Conservation (phyloP, 306 rosid species). For the Pyrus communis region DNA sequence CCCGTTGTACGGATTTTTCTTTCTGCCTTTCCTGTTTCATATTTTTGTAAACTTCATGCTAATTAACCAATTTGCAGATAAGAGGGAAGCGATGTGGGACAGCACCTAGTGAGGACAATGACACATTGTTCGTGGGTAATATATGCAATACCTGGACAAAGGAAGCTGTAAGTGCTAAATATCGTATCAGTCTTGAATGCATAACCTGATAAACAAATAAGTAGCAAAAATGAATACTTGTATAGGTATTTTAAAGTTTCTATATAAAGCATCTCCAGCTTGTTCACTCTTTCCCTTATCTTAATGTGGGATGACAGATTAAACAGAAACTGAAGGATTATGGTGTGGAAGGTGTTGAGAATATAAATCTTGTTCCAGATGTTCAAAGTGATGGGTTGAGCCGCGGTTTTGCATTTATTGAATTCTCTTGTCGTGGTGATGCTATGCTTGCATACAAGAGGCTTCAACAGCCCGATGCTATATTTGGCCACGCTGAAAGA, state of each 20-base stretch:
- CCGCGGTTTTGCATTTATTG: slow-evolving; percentile 77
- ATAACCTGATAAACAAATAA: neutral
- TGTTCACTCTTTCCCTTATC: slow-evolving; percentile 18
- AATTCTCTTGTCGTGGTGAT: slow-evolving; percentile 61
- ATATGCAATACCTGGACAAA: slow-evolving; percentile 81
- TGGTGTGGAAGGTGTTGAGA: slow-evolving; percentile 66
- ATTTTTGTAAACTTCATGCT: slow-evolving; percentile 7
- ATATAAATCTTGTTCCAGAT: slow-evolving; percentile 61
- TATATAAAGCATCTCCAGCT: slow-evolving; percentile 2
- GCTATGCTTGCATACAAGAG: slow-evolving; percentile 84
- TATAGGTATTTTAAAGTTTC: neutral
- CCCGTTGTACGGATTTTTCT: slow-evolving; percentile 56
- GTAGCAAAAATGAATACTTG: neutral
- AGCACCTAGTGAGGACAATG: slow-evolving; percentile 70
- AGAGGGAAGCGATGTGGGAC: slow-evolving; percentile 71
- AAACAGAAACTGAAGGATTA: slow-evolving; percentile 65
- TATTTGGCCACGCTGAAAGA: slow-evolving; percentile 80
- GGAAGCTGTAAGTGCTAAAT: slow-evolving; percentile 53
- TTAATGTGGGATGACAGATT: slow-evolving; percentile 43
- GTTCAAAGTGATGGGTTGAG: slow-evolving; percentile 57
- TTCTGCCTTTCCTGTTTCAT: neutral
- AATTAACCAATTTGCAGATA: slow-evolving; percentile 38
- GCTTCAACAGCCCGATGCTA: slow-evolving; percentile 75
- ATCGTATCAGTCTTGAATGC: neutral
- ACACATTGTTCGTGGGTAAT: slow-evolving; percentile 69